phyloP scores from a whole-genome alignment of 1,284 basidiomycete genomes.

The Coriolopsis trogii region DNA sequence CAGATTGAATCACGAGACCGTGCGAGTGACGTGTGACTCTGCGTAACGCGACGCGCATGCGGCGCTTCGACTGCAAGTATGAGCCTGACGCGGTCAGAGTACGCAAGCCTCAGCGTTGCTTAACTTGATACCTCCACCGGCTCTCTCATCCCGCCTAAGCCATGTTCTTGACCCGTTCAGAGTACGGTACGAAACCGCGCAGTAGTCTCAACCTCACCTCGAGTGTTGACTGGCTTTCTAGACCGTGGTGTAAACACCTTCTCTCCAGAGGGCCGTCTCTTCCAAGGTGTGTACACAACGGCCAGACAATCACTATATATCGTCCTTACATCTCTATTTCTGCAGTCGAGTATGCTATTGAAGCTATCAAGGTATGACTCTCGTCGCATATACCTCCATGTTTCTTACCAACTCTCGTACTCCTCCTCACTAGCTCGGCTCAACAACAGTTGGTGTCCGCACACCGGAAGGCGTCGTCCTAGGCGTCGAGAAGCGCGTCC shows the following conservation, averaged over 20 bases:
- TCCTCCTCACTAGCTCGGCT: slow-evolving; percentile 79
- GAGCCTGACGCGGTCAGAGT: slow-evolving; percentile 10
- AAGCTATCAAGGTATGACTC: slow-evolving; percentile 86
- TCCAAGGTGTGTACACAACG: slow-evolving; percentile 73
- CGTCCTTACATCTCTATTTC: not conserved
- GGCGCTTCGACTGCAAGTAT: slow-evolving; percentile 14
- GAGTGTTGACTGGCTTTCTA: slow-evolving; percentile 33
- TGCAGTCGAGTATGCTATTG: slow-evolving; percentile 98
- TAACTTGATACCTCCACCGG: not conserved
- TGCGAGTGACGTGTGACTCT: slow-evolving; percentile 9
- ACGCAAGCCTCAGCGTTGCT: slow-evolving; percentile 16
- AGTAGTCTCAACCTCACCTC: no score
- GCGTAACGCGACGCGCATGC: slow-evolving; percentile 30
- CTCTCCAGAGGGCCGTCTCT: slow-evolving; percentile 94
- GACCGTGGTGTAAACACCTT: slow-evolving; percentile 99
- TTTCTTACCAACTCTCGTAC: not conserved
- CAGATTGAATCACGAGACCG: no score
- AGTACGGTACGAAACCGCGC: slow-evolving; percentile 67
- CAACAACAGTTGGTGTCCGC: slow-evolving; percentile 93
- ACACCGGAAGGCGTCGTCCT: slow-evolving; percentile 91
- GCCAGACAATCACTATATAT: no score
- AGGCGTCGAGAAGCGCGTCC: slow-evolving; percentile 98
- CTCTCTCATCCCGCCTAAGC: slow-evolving; percentile 1
- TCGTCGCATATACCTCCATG: slow-evolving; percentile 7
- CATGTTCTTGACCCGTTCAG: slow-evolving; percentile 94